Evolutionary conservation across 192 early-diverging fungal genomes (phyloP).

Genomic region (Coemansia sp.): DNA sequence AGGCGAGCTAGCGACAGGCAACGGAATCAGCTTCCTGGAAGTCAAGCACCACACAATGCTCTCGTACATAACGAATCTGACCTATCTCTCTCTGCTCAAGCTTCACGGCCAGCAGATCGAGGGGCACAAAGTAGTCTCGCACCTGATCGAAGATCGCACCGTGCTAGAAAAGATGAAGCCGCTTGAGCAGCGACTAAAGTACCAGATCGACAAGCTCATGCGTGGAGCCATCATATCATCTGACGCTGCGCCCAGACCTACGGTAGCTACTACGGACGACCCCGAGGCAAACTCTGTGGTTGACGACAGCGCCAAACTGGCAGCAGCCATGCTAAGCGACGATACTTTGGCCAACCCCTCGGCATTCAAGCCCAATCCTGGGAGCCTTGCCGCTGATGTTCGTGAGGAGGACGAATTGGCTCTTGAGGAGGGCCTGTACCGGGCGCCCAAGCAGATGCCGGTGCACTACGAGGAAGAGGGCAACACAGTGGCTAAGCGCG

Average conservation of each 20-base stretch:
- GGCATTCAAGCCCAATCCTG: slow-evolving; percentile 88
- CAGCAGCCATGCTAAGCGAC: slow-evolving; percentile 37
- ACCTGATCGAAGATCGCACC: slow-evolving; percentile 76
- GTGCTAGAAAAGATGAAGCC: slow-evolving; percentile 94
- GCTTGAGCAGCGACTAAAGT: slow-evolving; percentile 89
- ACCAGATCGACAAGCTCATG: slow-evolving; percentile 95
- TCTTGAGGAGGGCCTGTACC: slow-evolving; percentile 66
- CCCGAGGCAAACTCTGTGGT: slow-evolving; percentile 12
- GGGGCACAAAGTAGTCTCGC: slow-evolving; percentile 60
- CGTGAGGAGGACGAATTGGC: slow-evolving; percentile 42
- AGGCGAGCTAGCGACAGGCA: slow-evolving; percentile 63
- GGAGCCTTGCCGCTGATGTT: slow-evolving; percentile 53
- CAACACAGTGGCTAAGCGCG: slow-evolving; percentile 55
- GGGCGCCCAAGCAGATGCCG: slow-evolving; percentile 80
- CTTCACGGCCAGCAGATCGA: slow-evolving; percentile 67
- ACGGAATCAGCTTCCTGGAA: slow-evolving; percentile 87
- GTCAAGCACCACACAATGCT: slow-evolving; percentile 85
- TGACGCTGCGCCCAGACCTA: slow-evolving; percentile 7
- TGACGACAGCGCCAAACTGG: slow-evolving; percentile 46
- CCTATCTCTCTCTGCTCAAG: slow-evolving; percentile 74
- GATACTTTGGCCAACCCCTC: slow-evolving; percentile 69
- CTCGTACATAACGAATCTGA: slow-evolving; percentile 80
- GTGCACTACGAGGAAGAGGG: slow-evolving; percentile 79
- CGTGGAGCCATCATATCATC: slow-evolving; percentile 59
- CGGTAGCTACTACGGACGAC: slow-evolving; percentile 30